Base-by-base conservation (phyloP, 2,329 filamentous ascomycete species). In the Fusarium marasasianum region DNA sequence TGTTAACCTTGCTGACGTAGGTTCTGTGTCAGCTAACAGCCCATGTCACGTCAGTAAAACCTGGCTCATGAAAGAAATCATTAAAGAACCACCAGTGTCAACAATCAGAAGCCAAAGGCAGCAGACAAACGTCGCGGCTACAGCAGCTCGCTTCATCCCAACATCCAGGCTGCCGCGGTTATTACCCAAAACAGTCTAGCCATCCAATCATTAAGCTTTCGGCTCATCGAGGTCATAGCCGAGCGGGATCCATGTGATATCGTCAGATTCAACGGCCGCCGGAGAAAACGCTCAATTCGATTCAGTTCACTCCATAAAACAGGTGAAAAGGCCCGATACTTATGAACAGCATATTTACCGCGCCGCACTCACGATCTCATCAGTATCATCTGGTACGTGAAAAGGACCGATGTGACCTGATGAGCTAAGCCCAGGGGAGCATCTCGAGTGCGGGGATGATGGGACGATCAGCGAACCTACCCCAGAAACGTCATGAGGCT, bases 351-450 rank as follows among this genome's bases (percentile, higher is more conserved):
- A 31, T 18, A 31, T 11, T 11, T 14, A 56, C 50, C 20, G 45
- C n/a, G 64, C 64, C 66, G 47, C 43, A 69, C 31, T 40, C 41
- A 48, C 4, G 4, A 24, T n/a, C 9, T 31, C 56, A 50, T 61
- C 59, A 55, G 12, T 10, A 31, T 26, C 26, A 18, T 40, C 35
- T 22, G 45, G 20, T n/a, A 24, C 22, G 29, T 18, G 20, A 72
- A 43, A 71, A 62, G 69, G 69, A 72, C 69, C 67, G 69, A 71
- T 71, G 67, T 17, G 56, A 63, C 48, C 44, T 57, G 43, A 53
- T 29, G 48, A 56, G 48, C 69, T 71, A 71, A 55, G 53, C 69
- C 69, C 20, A 45, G 55, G 62, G 38, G 15, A 72, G 68, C 29
- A 58, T 66, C 67, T 53, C 53, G 20, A 48, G 38, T 61, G 67